Base-by-base conservation (phyloP, 1,139 yeast genomes). In the Taiozyma sp. region DNA sequence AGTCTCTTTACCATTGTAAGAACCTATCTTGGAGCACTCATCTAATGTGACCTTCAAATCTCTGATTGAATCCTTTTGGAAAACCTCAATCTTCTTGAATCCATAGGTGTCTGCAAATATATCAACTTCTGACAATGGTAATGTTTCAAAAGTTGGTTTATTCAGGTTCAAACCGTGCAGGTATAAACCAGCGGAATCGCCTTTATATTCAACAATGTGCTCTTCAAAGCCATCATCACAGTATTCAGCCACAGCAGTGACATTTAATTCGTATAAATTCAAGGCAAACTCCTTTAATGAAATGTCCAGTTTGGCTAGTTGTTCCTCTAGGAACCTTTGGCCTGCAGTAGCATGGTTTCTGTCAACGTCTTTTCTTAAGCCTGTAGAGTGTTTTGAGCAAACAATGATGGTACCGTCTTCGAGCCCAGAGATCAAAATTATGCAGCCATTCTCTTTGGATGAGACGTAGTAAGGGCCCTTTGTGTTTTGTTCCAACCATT, bases 141-240 rank as follows among this genome's bases (percentile, higher is more conserved):
- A 74, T 0, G 98, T 89, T 16, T 68, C 61, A 63, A 95, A 93
- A 8, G 70, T 63, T 0, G 82, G 76, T 3, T 76, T 72, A 63
- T 95, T 95, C 53, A 68, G 65, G 65, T 93, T 95, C 45, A 95
- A 68, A 0, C 99, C 99, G 63, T 93, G 99, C 22, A 95, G 67
- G 59, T 93, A 95, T 14, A 95, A 73, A 0, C 99, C 99, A 0
- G 96, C 81, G 16, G 72, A 71, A 1, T 83, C 82, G 5, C 71
- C 74, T 2, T 76, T 66, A 61, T 95, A 95, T 48, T 85, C 85
- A 50, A 95, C 72, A 13, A 95, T 89, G 66, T 95, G 99, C 66
- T 95, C 99, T 65, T 95, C 99, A 67, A 95, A 95, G 0, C 70
- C 70, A 62, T 95, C 99, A 64, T 95, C 97, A 67, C 99, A 95